phyloP scores from a whole-genome alignment of 768 basidiomycete genomes.

The Tulasnella sp. region DNA sequence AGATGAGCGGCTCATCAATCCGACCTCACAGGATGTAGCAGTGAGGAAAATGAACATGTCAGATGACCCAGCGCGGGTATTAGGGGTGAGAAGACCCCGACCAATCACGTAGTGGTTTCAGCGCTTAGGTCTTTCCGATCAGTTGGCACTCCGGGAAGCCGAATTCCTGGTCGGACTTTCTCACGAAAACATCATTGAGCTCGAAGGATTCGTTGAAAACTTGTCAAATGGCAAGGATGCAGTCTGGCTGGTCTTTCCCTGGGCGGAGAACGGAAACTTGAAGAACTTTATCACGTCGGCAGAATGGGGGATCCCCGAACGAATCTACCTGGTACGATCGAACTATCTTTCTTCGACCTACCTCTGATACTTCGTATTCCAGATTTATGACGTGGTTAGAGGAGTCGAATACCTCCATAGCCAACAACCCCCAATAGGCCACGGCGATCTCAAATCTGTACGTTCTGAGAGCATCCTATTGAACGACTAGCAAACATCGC shows the following conservation, averaged over 20 bases:
- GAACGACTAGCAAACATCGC: neutral
- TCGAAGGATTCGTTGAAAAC: no score
- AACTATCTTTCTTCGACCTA: no score
- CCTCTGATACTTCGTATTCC: no score
- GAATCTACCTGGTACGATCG: no score
- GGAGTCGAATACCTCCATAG: no score
- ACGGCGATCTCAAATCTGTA: neutral
- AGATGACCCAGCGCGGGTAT: neutral
- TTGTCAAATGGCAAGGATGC: no score
- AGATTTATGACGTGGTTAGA: no score
- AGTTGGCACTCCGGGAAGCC: neutral
- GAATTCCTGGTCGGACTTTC: neutral
- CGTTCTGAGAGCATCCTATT: neutral
- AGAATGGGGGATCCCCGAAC: no score
- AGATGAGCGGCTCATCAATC: neutral
- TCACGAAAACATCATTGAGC: no score
- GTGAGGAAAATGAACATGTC: neutral
- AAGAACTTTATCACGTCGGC: no score
- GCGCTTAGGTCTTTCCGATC: neutral
- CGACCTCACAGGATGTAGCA: neutral
- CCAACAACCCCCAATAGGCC: neutral
- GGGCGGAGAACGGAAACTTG: no score
- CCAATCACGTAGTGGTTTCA: neutral
- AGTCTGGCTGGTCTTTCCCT: no score
- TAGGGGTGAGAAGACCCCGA: neutral